Evolutionary conservation across 1,284 basidiomycete genomes (phyloP), one percentile per base, ranked within the genome.

Genomic region (Anthracocystis walkeri): DNA sequence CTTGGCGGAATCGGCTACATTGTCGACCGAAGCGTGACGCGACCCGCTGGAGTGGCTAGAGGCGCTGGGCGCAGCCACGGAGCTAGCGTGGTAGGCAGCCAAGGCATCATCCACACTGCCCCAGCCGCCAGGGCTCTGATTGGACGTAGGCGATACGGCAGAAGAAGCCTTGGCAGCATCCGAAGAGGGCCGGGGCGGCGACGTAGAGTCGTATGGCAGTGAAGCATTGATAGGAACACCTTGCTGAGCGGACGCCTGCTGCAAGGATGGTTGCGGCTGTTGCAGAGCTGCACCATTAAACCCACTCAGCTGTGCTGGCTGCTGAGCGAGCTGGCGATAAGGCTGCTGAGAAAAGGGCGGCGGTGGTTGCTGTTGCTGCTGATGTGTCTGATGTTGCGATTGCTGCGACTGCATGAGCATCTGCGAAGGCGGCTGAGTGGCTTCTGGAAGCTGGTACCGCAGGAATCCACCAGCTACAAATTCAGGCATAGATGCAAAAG

Each of bases 71-170:
- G 55, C 62, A n/a, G 71, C 64, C 12, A 69, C 65, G 1, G 71
- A 74, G 65, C 59, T 75, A 52, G 66, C 56, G 25, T 66, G 59
- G 20, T 62, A 66, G 5, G 66, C 72, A 4, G 65, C 51, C 58
- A 74, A 35, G 1, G 64, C 45, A 29, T 64, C 70, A 6, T 73
- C 58, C 21, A 44, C n/a, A 8, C 50, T 55, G 11, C 20, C 31
- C 53, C 65, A 50, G 7, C 21, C 23, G 49, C 52, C 44, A 12
- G 70, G 49, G 20, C 70, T 73, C 35, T 44, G 8, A 29, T 44
- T 40, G 27, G 69, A 58, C 4, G 25, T 27, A 14, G 63, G 69
- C 33, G 68, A 65, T 4, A 61, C 38, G 10, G 25, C 51, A 14
- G 62, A 65, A 2, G 62, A 50, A 12, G 14, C 41, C 29, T 41